Base-by-base conservation (phyloP, 495 filamentous ascomycete genomes). In the Penicillium paradoxum region DNA sequence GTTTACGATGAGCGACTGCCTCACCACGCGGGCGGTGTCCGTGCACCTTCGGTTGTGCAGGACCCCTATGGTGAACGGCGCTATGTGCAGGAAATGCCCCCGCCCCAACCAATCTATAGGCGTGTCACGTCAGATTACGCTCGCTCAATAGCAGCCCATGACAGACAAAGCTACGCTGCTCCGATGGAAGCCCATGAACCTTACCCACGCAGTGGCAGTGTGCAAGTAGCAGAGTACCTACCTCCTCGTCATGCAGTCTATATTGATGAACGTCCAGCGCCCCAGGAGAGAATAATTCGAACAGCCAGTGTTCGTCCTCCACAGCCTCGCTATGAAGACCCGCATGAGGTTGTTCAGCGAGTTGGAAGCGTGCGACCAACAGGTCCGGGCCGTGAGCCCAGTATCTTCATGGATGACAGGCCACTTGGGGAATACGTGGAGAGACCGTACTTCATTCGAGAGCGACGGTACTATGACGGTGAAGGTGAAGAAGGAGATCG, bases 261-360 rank as follows among this genome's bases (percentile, higher is more conserved):
- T 46, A 60, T 73, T 41, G 74, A 78, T 45, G 75, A 79, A 45
- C 56, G 62, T 13, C 73, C 77, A 27, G 34, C 70, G 6, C 68
- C 79, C 11, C 72, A 76, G 15, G 80, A 84, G 33, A 78, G 80
- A 45, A 62, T 81, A n/a, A 58, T 83, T 21, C 71, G 83, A 49
- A 71, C 80, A 25, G 56, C 76, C 8, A 87, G 83, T 63, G 79
- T 83, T 18, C 78, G 81, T 45, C 83, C 83, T 3, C 73, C 74
- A 38, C 58, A 68, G 27, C 53, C 73, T 25, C 78, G 79, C 32
- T 86, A 86, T 56, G 81, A 85, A 52, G 62, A 75, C 29, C 70
- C 69, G 18, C 71, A 68, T 52, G 74, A 77, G 46, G 64, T 72
- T 18, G 54, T 73, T 34, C 65, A 77, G 49, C 74, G 80, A 27